Base-by-base conservation (phyloP, 257 asterid genomes). In the Striga asiatica region DNA sequence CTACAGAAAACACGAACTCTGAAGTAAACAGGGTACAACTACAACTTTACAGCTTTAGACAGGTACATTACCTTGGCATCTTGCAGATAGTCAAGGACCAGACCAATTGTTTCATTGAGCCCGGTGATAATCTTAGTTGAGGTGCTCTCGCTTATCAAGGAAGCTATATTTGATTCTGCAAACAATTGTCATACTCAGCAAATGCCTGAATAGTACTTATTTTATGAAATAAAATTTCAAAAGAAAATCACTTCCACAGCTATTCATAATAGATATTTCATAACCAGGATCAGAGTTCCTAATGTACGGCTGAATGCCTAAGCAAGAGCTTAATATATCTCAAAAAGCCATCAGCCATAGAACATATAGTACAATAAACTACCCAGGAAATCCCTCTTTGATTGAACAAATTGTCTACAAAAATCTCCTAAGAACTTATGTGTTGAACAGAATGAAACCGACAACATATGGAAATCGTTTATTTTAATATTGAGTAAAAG, bases 71-170 rank as follows among this genome's bases (percentile, higher is more conserved):
- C 95, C 82, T 84, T 91, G 32, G 94, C 92, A 71, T 91, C 98
- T 67, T 72, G 81, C 67, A 91, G 65, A 76, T 84, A 87, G 69
- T 87, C 95, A 60, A 87, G 78, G 63, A 82, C 80, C 23, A 66
- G 78, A 59, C 69, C 74, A 67, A 80, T 61, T 35, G 96, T 81
- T 81, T 91, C 89, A 41, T 84, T 69, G 38, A 91, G 85, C 63
- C 95, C 95, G 21, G 71, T 65, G 47, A 91, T 83, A 71, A 91
- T 81, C 69, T 68, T 84, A 62, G 61, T 65, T 61, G 66, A 58
- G 63, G 83, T 84, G 73, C 60, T 71, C 62, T 84, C 94, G 55
- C 71, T 64, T 42, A 87, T 66, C 32, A 56, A 46, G 55, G 74
- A 68, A 49, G 69, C 56, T 24, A 72, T 56, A 38, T 56, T 64